These are phyloP conservation scores for Leishmania tarentolae DNA, from an alignment of 208 protist species.

Conservation along the genomic window DNA sequence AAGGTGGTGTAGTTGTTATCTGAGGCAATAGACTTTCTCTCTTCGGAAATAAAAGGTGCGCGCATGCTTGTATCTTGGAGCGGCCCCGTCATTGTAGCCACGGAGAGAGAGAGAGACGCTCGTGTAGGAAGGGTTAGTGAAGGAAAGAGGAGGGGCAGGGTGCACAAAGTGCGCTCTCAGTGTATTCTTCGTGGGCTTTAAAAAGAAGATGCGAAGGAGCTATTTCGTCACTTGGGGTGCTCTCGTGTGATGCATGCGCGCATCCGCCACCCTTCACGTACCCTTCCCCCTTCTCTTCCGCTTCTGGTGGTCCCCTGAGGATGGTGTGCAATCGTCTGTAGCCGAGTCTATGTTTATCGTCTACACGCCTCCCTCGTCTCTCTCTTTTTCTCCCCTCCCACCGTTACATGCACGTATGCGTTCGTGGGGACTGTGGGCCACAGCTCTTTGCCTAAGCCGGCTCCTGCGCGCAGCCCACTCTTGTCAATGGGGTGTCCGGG, in stretches of 20 bases:
- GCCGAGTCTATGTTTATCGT: not conserved
- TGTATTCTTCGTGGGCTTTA: not conserved
- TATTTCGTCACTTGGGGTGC: not conserved
- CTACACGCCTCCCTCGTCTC: not conserved
- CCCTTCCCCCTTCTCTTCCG: not conserved
- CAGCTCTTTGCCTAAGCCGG: not conserved
- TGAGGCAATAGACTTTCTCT: not conserved
- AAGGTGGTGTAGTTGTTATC: not conserved
- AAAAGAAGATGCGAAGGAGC: not conserved
- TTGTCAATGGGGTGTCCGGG: not conserved
- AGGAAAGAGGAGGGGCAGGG: not conserved
- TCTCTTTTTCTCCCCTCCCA: not conserved
- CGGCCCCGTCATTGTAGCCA: not conserved
- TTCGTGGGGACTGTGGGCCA: not conserved
- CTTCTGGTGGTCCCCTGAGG: not conserved
- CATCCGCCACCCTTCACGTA: not conserved
- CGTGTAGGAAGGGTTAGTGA: no score
- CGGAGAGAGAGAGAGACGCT: not conserved
- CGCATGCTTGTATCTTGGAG: not conserved
- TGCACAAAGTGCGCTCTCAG: not conserved
- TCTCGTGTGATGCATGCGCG: not conserved
- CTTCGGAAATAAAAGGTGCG: not conserved
- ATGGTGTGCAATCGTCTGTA: not conserved
- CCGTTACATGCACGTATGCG: not conserved
- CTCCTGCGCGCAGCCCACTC: not conserved